These are phyloP conservation scores for Trichoderma asperellum DNA, from an alignment of 2,329 filamentous ascomycete species.

Conservation along the genomic window DNA sequence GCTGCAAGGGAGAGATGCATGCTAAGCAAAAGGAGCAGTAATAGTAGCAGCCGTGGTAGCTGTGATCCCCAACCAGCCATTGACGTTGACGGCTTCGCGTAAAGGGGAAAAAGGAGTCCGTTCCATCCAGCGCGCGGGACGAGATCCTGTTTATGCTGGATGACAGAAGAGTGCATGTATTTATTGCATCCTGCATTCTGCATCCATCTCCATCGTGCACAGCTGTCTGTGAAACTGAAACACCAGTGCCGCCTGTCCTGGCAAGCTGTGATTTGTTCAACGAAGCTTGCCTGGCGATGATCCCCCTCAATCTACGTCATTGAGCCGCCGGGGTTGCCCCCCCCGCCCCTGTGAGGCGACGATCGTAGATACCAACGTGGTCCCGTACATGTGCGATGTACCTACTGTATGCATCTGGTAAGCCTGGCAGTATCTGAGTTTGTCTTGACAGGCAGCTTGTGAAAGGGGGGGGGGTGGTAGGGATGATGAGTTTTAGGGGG, in stretches of 20 bases:
- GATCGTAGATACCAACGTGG: constrained; percentile 23
- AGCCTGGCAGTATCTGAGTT: background rate
- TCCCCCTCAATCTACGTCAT: constrained; percentile 24
- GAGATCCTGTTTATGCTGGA: constrained; percentile 6
- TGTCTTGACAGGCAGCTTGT: background rate
- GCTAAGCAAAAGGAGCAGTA: background rate
- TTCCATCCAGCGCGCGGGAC: background rate
- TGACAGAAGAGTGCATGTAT: background rate
- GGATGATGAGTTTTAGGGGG: background rate
- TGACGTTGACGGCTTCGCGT: constrained; percentile 25
- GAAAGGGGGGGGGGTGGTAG: background rate
- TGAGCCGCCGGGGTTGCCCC: background rate
- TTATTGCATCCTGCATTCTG: background rate
- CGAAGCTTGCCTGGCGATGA: background rate
- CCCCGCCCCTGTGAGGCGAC: constrained; percentile 8
- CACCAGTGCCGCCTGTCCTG: background rate
- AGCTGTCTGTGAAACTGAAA: background rate
- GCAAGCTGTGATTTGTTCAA: background rate
- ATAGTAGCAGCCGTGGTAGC: background rate
- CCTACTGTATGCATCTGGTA: background rate
- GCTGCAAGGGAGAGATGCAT: constrained; percentile 2
- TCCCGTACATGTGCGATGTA: background rate
- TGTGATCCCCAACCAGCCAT: constrained; percentile 9
- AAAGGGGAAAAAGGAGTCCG: background rate
- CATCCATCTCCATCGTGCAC: background rate